Evolutionary conservation across 1,284 basidiomycete genomes (phyloP), one percentile per base, ranked within the genome.

Genomic region (Vanrija sp.): DNA sequence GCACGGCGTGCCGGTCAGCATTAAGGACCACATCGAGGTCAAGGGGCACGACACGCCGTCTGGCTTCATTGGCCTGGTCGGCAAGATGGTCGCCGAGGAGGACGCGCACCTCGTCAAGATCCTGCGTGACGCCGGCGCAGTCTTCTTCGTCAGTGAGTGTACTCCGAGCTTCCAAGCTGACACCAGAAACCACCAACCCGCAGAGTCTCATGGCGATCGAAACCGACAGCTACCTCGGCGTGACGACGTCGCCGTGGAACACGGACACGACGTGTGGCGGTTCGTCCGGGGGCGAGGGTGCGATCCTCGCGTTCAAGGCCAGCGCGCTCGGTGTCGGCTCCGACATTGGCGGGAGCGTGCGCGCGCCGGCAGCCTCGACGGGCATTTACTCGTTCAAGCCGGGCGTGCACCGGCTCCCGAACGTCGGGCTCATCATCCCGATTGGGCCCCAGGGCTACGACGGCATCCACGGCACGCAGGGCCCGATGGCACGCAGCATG

Each of bases 1-100:
- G 18, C 83, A 84, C 59, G 84, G 84, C 6, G 70, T 86, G 2
- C 84, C 84, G 0, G 73, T 86, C 49, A 83, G 81, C 14, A 62
- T 86, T 52, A 85, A 84, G 75, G 54, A 77, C 49, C 71, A 76
- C 47, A 71, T 77, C 47, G 59, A 66, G 45, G 61, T 77, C 50
- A 66, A 75, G 2, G 71, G 75, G 0, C 71, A 79, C 14, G 65
- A 59, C 42, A 50, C 60, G 35, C 51, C 63, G 6, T 45, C 50
- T 6, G 66, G 61, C 15, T 61, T 63, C 44, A 52, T 64, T 22
- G 27, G 49, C 4, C 39, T 50, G 8, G 60, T 56, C 0, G 61
- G 56, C 43, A 57, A 61, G 35, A 51, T 54, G 49, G 39, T 54
- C 12, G 49, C 54, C 3, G 27, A 43, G 10, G 54, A 56, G 39